These are phyloP conservation scores for Rhodamnia argentea DNA, from an alignment of 345 rosid genomes.

Conservation along the genomic window DNA sequence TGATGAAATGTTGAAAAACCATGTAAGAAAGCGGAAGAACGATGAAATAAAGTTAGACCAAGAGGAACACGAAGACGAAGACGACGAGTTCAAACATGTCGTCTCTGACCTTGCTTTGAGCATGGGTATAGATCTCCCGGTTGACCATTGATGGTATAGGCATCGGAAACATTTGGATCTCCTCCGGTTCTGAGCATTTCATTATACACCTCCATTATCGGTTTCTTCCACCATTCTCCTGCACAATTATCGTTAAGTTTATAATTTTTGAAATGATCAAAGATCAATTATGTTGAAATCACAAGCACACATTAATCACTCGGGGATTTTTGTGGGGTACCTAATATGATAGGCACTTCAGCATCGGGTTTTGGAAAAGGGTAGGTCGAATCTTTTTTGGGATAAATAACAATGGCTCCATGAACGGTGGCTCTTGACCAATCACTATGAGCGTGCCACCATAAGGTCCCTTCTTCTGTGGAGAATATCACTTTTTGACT, in stretches of 20 bases:
- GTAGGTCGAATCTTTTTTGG: constrained; percentile 7
- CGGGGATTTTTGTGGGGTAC: neutral
- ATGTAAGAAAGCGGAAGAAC: neutral
- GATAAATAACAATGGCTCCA: constrained; percentile 26
- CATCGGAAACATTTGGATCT: constrained; percentile 19
- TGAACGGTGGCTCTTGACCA: constrained; percentile 27
- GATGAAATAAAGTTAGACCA: neutral
- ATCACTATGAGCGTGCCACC: constrained; percentile 22
- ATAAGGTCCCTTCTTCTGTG: constrained; percentile 19
- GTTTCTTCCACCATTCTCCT: constrained; percentile 40
- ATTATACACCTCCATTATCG: constrained; percentile 10
- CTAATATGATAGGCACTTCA: constrained; percentile 25
- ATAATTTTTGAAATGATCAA: neutral
- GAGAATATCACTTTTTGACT: constrained; percentile 17
- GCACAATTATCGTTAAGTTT: neutral
- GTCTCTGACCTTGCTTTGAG: constrained; percentile 13
- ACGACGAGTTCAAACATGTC: neutral
- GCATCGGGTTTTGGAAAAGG: constrained; percentile 19
- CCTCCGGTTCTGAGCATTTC: constrained; percentile 2
- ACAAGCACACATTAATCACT: neutral
- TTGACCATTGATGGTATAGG: constrained; percentile 22
- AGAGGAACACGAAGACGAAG: neutral
- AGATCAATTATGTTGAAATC: neutral
- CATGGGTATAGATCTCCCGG: constrained; percentile 34
- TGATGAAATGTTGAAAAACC: neutral